These are phyloP conservation scores for Dichomitus squalens DNA, from an alignment of 1,284 basidiomycete genomes.

Conservation along the genomic window DNA sequence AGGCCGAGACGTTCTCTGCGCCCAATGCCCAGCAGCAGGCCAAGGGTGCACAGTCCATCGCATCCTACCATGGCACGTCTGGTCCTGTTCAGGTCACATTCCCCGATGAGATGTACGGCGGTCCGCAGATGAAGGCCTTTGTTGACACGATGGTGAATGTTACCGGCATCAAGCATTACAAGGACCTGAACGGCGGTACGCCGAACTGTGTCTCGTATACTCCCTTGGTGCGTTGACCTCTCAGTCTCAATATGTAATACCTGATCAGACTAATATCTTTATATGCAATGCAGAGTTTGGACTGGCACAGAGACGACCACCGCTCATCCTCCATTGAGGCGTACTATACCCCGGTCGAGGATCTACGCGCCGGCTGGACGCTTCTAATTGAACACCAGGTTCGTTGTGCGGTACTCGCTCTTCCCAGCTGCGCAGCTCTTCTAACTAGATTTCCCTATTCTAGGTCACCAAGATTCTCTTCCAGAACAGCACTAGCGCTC, in stretches of 20 bases:
- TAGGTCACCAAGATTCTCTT: slow-evolving; percentile 60
- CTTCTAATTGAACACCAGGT: slow-evolving; percentile 36
- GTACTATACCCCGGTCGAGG: slow-evolving; percentile 43
- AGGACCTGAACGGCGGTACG: slow-evolving; percentile 58
- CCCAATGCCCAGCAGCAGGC: slow-evolving; percentile 52
- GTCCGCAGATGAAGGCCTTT: slow-evolving; percentile 56
- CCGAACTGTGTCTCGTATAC: slow-evolving; percentile 59
- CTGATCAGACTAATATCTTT: background rate
- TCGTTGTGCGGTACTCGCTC: background rate
- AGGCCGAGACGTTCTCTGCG: slow-evolving; percentile 57
- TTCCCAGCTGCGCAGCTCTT: too few species aligned
- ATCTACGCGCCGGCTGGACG: slow-evolving; percentile 35
- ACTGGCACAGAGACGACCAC: slow-evolving; percentile 35
- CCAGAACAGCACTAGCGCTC: slow-evolving; percentile 36
- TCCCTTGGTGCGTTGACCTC: slow-evolving; percentile 40
- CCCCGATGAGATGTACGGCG: slow-evolving; percentile 56
- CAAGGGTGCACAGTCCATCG: slow-evolving; percentile 49
- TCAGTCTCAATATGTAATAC: background rate
- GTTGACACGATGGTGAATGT: slow-evolving; percentile 48
- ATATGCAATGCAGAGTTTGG: slow-evolving; percentile 29
- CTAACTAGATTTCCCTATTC: background rate
- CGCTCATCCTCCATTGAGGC: slow-evolving; percentile 45
- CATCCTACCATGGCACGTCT: slow-evolving; percentile 50
- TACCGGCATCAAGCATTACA: slow-evolving; percentile 47
- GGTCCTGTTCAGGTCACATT: slow-evolving; percentile 59